Conservation (phyloP, 1,284 basidiomycete genomes). For the Sphagnurus paluster region DNA sequence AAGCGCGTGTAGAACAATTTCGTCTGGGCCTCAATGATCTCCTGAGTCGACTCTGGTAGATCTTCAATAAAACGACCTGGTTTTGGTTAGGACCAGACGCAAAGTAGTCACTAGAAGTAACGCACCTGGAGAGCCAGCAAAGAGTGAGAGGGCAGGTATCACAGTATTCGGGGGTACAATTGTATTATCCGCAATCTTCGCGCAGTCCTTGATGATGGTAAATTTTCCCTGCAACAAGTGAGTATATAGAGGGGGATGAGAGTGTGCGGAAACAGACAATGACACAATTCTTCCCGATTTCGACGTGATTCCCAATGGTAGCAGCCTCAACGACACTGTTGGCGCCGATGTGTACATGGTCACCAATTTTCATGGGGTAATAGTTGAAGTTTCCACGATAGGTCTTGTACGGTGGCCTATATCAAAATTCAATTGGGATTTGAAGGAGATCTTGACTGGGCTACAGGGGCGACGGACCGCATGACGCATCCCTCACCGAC, state of each 20-base stretch:
- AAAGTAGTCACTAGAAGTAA: neutral
- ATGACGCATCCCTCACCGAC: constrained; percentile 89
- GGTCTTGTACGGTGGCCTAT: constrained; percentile 86
- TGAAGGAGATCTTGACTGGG: neutral
- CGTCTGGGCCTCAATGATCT: constrained; percentile 74
- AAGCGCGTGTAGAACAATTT: constrained; percentile 63
- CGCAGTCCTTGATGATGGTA: constrained; percentile 95
- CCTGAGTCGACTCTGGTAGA: constrained; percentile 88
- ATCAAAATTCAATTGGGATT: no score
- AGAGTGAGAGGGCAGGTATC: constrained; percentile 85
- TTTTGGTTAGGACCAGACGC: constrained; percentile 2
- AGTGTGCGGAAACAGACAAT: constrained; percentile 59
- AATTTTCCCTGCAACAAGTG: constrained; percentile 79
- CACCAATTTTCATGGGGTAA: constrained; percentile 96
- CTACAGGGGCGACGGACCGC: constrained; percentile 49
- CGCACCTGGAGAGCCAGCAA: constrained; percentile 87
- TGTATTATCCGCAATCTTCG: constrained; percentile 83
- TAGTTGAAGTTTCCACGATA: constrained; percentile 94
- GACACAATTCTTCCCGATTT: constrained; percentile 94
- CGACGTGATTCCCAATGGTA: constrained; percentile 90
- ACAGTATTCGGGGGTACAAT: constrained; percentile 93
- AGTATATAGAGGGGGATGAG: constrained; percentile 4
- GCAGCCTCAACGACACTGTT: constrained; percentile 91
- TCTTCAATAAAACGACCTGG: constrained; percentile 80
- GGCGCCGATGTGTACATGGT: constrained; percentile 92